These are phyloP conservation scores for Jaapia argillacea DNA, from an alignment of 768 basidiomycete species.

Conservation along the genomic window DNA sequence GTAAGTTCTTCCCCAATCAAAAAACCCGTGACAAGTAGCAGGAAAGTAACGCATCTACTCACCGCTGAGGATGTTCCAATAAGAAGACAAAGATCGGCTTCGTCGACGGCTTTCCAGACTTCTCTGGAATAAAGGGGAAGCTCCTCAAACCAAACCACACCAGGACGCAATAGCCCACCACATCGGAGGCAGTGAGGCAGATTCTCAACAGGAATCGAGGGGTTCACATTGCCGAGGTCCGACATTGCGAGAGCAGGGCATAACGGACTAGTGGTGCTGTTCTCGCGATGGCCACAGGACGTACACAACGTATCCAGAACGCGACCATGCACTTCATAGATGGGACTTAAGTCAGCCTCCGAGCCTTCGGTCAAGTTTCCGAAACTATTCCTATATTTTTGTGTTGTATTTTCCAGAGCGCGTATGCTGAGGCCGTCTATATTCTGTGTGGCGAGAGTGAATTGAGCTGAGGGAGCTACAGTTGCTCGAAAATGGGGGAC, in stretches of 20 bases:
- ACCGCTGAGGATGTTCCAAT: constrained; percentile 6
- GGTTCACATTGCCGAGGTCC: background rate
- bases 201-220: background rate
- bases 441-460: constrained; percentile 1
- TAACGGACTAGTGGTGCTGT: background rate
- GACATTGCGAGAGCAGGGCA: background rate
- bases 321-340: background rate
- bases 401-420: background rate
- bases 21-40: background rate
- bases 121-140: constrained; percentile 8
- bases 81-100: constrained; percentile 14
- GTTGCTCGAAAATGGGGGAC: background rate
- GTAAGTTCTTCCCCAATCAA: background rate
- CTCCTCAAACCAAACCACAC: constrained; percentile 21
- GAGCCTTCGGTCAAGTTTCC: no score
- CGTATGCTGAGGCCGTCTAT: background rate
- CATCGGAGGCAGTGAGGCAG: constrained; percentile 2
- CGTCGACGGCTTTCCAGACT: constrained; percentile 9
- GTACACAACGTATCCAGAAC: background rate
- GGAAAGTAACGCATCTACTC: background rate
- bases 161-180: constrained; percentile 14
- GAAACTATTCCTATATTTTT: background rate
- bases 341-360: background rate
- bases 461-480: background rate
- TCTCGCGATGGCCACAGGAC: background rate